phyloP scores from a whole-genome alignment of 129 eudicot genomes.

The Flaveria bidentis region DNA sequence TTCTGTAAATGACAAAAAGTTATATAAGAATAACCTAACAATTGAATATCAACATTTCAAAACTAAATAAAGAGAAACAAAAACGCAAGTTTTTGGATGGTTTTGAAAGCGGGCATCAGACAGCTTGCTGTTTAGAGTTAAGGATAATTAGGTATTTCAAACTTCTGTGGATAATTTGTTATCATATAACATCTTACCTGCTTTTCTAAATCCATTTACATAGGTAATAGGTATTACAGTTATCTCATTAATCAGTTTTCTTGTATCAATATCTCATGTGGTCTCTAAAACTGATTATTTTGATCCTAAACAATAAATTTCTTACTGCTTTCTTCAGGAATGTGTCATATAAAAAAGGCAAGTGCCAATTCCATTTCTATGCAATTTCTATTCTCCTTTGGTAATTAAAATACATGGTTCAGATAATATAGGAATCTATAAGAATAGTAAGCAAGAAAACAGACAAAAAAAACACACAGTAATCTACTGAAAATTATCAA shows the following conservation, averaged over 20 bases:
- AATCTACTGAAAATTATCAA: background rate
- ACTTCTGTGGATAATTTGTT: background rate
- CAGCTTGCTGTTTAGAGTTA: background rate
- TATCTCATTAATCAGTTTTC: background rate
- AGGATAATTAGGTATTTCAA: background rate
- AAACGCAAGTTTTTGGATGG: background rate
- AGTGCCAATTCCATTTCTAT: background rate
- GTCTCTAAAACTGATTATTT: background rate
- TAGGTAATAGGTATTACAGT: too few relatives aligned
- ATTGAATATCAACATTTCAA: background rate
- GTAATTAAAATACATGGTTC: background rate
- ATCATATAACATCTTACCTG: background rate
- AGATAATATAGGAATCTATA: background rate
- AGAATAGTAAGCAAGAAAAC: background rate
- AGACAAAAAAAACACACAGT: background rate
- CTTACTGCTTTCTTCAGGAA: background rate
- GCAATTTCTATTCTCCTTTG: background rate
- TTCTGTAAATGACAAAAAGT: constrained; percentile 33
- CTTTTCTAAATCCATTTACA: background rate
- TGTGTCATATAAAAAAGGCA: background rate
- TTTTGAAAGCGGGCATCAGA: background rate
- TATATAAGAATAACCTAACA: constrained; percentile 16
- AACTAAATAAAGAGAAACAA: background rate
- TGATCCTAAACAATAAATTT: background rate
- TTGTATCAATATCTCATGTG: background rate